Percentiles rank a stretch among this genome's conserved stretches.
Evolutionary conservation across 768 basidiomycete species (phyloP).

Genomic region (Panaeolus papilionaceus): DNA sequence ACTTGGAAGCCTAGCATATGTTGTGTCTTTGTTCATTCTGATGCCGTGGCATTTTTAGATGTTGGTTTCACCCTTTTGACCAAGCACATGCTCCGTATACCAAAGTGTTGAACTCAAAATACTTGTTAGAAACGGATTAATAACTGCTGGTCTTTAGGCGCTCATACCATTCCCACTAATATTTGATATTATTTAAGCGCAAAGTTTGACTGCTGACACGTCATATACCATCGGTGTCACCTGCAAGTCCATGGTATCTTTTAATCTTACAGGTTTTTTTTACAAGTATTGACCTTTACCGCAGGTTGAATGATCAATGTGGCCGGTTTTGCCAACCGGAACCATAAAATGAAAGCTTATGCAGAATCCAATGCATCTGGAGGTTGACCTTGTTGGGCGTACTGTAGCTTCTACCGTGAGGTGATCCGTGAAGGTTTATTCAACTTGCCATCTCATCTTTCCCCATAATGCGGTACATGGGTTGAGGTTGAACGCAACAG

Average conservation of each 20-base stretch:
- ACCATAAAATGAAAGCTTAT: slow-evolving; percentile 8
- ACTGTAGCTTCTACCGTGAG: slow-evolving; percentile 2
- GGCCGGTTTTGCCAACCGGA: neutral
- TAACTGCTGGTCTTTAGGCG: neutral
- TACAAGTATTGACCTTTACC: neutral
- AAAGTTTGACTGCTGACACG: neutral
- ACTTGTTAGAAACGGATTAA: neutral
- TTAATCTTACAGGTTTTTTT: neutral
- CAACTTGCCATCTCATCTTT: neutral
- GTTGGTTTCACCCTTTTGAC: neutral
- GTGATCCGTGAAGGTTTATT: neutral
- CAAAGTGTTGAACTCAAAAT: neutral
- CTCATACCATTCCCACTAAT: neutral
- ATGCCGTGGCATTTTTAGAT: neutral
- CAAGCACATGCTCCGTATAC: neutral
- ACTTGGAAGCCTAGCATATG: neutral
- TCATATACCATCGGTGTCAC: neutral
- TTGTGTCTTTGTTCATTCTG: neutral
- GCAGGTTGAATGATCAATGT: neutral
- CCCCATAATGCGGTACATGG: slow-evolving; percentile 8
- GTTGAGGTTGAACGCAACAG: neutral
- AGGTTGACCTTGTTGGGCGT: neutral
- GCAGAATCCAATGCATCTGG: neutral
- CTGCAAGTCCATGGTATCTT: slow-evolving; percentile 2
- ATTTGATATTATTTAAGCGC: neutral